phyloP scores from a whole-genome alignment of 306 rosid species.

The Cucurbita pepo region DNA sequence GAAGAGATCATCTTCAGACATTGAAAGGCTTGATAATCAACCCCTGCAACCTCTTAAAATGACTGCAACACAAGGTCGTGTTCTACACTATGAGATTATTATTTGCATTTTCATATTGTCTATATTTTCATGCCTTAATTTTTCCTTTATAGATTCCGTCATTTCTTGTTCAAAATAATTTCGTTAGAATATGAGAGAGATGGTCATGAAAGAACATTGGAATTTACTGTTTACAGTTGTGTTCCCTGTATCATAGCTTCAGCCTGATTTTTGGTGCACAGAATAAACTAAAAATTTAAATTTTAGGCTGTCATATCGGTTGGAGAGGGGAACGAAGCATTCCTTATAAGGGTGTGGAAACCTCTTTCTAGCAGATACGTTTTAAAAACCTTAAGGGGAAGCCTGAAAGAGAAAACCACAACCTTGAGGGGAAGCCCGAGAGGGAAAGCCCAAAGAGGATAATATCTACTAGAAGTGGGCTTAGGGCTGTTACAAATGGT shows the following conservation, averaged over 20 bases:
- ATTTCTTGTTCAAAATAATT: background rate
- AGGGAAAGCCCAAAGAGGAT: no score
- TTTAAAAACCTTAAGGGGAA: no score
- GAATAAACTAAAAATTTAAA: no score
- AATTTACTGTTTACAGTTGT: background rate
- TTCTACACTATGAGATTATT: background rate
- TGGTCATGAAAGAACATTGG: background rate
- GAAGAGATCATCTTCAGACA: constrained; percentile 39
- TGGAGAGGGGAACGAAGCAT: no score
- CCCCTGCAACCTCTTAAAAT: constrained; percentile 54
- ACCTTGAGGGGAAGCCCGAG: no score
- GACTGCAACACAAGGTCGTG: constrained; percentile 45
- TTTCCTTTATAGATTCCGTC: background rate
- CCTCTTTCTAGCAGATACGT: no score
- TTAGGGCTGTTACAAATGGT: no score
- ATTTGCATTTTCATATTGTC: background rate
- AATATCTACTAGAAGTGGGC: no score
- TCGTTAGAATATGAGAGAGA: background rate
- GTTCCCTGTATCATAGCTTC: background rate
- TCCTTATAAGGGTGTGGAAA: no score
- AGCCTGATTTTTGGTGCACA: background rate
- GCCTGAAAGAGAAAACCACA: no score
- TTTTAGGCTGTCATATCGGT: no score
- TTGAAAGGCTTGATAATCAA: constrained; percentile 56
- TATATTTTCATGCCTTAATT: background rate